Evolutionary conservation across 1,139 yeast genomes (phyloP), one percentile per base, ranked within the genome.

Genomic region (Protomyces macrosporus): DNA sequence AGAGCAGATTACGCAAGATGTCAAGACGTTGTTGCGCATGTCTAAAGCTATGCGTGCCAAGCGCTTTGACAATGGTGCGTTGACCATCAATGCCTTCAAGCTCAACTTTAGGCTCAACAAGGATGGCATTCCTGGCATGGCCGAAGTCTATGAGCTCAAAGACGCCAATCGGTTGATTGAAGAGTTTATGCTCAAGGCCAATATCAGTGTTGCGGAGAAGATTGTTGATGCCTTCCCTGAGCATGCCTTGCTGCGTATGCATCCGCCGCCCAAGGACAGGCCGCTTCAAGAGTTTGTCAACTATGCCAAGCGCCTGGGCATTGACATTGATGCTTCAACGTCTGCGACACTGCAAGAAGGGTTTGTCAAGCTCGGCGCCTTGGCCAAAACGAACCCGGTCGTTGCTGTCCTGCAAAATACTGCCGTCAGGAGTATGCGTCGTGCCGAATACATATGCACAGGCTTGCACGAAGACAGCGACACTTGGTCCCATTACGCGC

Each of bases 391-490:
- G 39, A 55, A 60, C 35, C 81, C 82, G 34, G 81, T 83, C 66
- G 83, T 96, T 70, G 82, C 81, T 69, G 88, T 95, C 63, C 81
- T 90, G 52, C 97, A 91, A 73, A 85, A 95, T 0, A 78, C 90
- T 66, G 78, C 93, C 66, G 85, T 80, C 77, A 93, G 93, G 77
- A 85, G 95, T 65, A 82, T 93, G 86, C 81, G 87, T 14, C 82
- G 95, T 71, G 95, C 96, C 39, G 88, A 85, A 72, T 93, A 93
- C 73, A 88, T 85, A 69, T 84, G 90, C 71, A 96, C 97, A 6
- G 97, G 96, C 32, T 87, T 86, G 73, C 86, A 85, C 62, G 96
- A 90, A 70, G 95, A 88, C 69, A 83, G 82, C 67, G 84, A 82
- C 73, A 83, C 79, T 72, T 73, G 74, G 36, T 84, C 84, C 12